A percentile compares a stretch with the other conserved stretches of the same genome.
Evolutionary conservation across 306 rosid species (phyloP).

Genomic region (Pyrus pyrifolia): DNA sequence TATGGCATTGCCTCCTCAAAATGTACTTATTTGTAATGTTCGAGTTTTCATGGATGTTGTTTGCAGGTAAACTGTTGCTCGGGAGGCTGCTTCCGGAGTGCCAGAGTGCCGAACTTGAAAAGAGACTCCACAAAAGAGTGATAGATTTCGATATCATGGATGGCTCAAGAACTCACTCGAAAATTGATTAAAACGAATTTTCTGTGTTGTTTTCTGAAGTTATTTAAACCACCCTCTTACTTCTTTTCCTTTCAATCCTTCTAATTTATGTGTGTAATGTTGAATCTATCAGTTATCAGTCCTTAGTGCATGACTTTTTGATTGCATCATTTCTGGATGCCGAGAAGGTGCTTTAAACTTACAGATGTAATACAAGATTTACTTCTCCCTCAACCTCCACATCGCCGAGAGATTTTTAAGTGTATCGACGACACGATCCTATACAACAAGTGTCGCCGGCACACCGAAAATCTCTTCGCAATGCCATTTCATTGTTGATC

Average conservation of each 20-base stretch:
- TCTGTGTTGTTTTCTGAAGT: neutral
- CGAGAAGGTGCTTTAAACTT: neutral
- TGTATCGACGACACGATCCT: too few species aligned
- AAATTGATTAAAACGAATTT: neutral
- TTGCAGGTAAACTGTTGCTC: constrained; percentile 1
- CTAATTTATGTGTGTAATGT: neutral
- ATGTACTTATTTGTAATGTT: neutral
- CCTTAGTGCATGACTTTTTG: neutral
- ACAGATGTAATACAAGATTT: neutral
- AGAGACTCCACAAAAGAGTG: neutral
- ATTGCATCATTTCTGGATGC: neutral
- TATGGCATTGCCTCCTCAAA: neutral
- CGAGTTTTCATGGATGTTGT: neutral
- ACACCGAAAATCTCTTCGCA: too few species aligned
- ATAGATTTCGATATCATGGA: neutral
- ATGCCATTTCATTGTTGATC: too few species aligned
- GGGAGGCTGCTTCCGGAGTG: neutral
- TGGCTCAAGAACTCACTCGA: neutral
- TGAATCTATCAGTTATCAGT: neutral
- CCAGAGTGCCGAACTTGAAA: neutral
- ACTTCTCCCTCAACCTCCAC: neutral
- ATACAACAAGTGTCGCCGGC: too few species aligned
- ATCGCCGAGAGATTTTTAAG: too few species aligned
- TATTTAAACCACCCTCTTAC: neutral
- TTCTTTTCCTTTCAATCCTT: neutral